These are phyloP conservation scores for Komagataella kurtzmanii DNA, from an alignment of 805 yeast genomes.

Conservation along the genomic window DNA sequence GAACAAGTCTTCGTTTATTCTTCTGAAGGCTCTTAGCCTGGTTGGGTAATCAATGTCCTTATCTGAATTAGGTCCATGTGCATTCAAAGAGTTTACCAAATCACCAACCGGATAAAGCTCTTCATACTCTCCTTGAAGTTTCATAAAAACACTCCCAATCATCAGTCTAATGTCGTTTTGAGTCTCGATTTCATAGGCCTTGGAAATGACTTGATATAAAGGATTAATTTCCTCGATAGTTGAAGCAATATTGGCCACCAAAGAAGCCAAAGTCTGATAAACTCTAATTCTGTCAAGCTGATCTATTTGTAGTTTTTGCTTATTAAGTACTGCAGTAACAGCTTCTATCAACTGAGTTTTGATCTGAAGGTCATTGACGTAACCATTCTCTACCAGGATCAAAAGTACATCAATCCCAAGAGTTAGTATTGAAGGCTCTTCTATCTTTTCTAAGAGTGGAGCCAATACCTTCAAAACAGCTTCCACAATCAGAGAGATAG, in stretches of 20 bases:
- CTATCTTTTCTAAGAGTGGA: constrained; percentile 24
- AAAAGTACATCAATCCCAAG: constrained; percentile 37
- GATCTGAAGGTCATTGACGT: constrained; percentile 39
- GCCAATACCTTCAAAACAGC: constrained; percentile 40
- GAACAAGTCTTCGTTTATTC: constrained; percentile 45
- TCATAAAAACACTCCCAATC: constrained; percentile 44
- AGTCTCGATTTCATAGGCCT: constrained; percentile 6
- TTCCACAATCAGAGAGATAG: constrained; percentile 47
- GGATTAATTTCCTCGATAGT: constrained; percentile 32
- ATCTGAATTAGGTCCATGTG: constrained; percentile 47
- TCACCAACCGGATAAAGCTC: constrained; percentile 30
- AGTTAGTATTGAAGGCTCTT: constrained; percentile 31
- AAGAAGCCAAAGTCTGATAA: constrained; percentile 38
- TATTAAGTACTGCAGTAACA: constrained; percentile 45
- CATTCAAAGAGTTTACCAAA: constrained; percentile 53
- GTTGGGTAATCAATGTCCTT: constrained; percentile 72
- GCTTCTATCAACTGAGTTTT: constrained; percentile 41
- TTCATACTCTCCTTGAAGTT: constrained; percentile 26
- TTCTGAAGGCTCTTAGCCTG: constrained; percentile 54
- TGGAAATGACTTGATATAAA: constrained; percentile 12
- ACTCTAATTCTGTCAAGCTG: constrained; percentile 40
- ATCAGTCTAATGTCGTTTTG: constrained; percentile 52
- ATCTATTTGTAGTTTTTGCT: constrained; percentile 38
- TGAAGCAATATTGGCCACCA: constrained; percentile 41
- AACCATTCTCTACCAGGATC: constrained; percentile 42